phyloP scores from a whole-genome alignment of 495 filamentous ascomycete genomes.

The Penicillium tannophilum region DNA sequence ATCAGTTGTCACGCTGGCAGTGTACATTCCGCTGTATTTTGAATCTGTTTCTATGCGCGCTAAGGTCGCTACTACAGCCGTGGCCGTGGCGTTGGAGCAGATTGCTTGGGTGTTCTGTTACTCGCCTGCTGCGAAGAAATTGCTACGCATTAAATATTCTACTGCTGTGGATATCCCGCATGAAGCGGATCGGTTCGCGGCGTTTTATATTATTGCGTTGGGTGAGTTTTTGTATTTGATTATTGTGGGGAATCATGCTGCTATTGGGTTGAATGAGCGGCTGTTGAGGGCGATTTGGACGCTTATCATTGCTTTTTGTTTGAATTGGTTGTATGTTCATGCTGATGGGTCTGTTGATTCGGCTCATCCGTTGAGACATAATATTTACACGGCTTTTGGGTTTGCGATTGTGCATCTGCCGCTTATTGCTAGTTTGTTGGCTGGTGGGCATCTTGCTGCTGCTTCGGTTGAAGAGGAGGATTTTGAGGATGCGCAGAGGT shows the following conservation, averaged over 20 bases:
- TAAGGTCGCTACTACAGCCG: slow-evolving; percentile 43
- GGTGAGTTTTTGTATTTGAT: slow-evolving; percentile 50
- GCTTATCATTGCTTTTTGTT: slow-evolving; percentile 48
- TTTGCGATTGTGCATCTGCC: slow-evolving; percentile 45
- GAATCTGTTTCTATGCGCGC: slow-evolving; percentile 35
- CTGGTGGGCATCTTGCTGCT: slow-evolving; percentile 43
- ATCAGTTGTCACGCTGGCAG: slow-evolving; percentile 31
- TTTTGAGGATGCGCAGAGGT: slow-evolving; percentile 32
- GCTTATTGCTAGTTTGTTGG: slow-evolving; percentile 39
- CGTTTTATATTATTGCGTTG: slow-evolving; percentile 53
- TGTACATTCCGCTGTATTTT: slow-evolving; percentile 44
- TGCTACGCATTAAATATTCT: slow-evolving; percentile 38
- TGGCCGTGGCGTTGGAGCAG: slow-evolving; percentile 39
- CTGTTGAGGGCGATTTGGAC: slow-evolving; percentile 44
- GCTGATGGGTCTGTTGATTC: slow-evolving; percentile 37
- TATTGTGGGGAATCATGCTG: slow-evolving; percentile 41
- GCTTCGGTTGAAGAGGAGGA: slow-evolving; percentile 24
- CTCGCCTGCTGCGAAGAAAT: slow-evolving; percentile 33
- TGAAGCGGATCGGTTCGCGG: slow-evolving; percentile 49
- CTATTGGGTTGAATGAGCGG: slow-evolving; percentile 38
- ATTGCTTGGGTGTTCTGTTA: slow-evolving; percentile 37
- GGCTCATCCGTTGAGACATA: slow-evolving; percentile 39
- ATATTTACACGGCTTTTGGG: slow-evolving; percentile 32
- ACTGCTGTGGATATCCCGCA: slow-evolving; percentile 49
- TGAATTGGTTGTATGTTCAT: slow-evolving; percentile 47